Percentiles rank a stretch among this genome's conserved stretches.
Conservation (phyloP, 345 rosid genomes). For the Arabis hirsuta region DNA sequence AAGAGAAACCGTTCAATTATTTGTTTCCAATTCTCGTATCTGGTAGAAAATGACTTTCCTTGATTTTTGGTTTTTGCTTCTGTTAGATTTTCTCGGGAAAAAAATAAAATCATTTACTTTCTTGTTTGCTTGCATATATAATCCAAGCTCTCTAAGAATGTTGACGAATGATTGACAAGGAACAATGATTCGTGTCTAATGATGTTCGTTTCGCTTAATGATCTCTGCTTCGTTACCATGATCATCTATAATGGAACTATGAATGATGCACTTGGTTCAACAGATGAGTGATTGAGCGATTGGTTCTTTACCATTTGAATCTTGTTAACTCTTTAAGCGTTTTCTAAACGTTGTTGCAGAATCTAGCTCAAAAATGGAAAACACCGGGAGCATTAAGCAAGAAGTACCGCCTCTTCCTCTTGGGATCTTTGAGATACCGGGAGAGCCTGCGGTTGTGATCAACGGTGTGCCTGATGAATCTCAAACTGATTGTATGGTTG, state of each 20-base stretch:
- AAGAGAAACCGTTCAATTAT: not conserved
- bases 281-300: not conserved
- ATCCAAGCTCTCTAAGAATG: not conserved
- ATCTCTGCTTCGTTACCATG: slow-evolving; percentile 6
- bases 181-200: not conserved
- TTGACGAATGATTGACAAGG: not conserved
- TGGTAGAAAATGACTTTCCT: not conserved
- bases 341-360: not conserved
- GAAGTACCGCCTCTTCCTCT: slow-evolving; percentile 43
- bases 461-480: slow-evolving; percentile 68
- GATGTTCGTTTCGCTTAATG: not conserved
- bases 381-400: slow-evolving; percentile 23
- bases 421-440: slow-evolving; percentile 58
- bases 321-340: slow-evolving; percentile 9
- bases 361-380: slow-evolving; percentile 47
- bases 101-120: not conserved
- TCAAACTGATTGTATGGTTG: slow-evolving; percentile 27
- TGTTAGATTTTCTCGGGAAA: not conserved
- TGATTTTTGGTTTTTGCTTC: slow-evolving; percentile 2
- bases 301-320: not conserved
- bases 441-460: slow-evolving; percentile 83
- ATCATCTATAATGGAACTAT: not conserved
- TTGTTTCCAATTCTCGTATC: not conserved
- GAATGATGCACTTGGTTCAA: slow-evolving; percentile 1
- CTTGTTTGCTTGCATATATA: not conserved